Evolutionary conservation across 2,329 filamentous ascomycete species (phyloP).

Genomic region (Arthrobotrys sphaeroides): DNA sequence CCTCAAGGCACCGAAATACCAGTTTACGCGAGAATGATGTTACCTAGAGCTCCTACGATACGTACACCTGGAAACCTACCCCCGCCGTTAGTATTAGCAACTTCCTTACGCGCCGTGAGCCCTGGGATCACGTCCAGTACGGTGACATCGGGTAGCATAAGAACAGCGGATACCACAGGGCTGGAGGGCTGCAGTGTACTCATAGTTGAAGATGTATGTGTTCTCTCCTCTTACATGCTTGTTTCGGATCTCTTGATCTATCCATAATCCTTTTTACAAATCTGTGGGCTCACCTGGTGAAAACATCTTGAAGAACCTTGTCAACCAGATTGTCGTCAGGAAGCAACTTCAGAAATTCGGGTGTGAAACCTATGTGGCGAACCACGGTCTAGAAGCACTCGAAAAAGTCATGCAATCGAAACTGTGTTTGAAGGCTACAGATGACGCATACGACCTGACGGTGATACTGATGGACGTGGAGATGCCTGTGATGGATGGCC

Average conservation of each 20-base stretch:
- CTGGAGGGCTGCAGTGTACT: background rate
- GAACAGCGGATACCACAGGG: slow-evolving; percentile 3
- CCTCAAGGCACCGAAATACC: slow-evolving; percentile 20
- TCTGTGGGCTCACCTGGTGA: no score
- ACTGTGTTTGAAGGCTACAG: slow-evolving; percentile 60
- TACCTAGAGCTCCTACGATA: slow-evolving; percentile 2
- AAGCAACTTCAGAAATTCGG: slow-evolving; percentile 71
- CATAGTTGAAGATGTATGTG: background rate
- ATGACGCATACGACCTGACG: slow-evolving; percentile 63
- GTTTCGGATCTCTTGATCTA: no score
- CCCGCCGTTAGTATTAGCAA: background rate
- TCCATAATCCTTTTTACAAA: no score
- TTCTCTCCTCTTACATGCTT: background rate
- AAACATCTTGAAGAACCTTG: slow-evolving; percentile 67
- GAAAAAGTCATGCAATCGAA: slow-evolving; percentile 68
- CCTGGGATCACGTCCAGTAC: background rate
- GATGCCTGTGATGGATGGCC: slow-evolving; percentile 85
- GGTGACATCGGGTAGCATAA: background rate
- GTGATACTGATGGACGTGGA: slow-evolving; percentile 76
- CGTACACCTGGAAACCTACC: background rate
- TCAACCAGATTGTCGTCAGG: slow-evolving; percentile 73
- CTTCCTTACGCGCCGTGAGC: background rate
- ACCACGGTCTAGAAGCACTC: slow-evolving; percentile 72
- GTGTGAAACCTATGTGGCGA: slow-evolving; percentile 71
- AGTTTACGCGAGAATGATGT: slow-evolving; percentile 20